Evolutionary conservation across 352 stramenopile species (phyloP).

Genomic region (Thalassiosira mediterranea): DNA sequence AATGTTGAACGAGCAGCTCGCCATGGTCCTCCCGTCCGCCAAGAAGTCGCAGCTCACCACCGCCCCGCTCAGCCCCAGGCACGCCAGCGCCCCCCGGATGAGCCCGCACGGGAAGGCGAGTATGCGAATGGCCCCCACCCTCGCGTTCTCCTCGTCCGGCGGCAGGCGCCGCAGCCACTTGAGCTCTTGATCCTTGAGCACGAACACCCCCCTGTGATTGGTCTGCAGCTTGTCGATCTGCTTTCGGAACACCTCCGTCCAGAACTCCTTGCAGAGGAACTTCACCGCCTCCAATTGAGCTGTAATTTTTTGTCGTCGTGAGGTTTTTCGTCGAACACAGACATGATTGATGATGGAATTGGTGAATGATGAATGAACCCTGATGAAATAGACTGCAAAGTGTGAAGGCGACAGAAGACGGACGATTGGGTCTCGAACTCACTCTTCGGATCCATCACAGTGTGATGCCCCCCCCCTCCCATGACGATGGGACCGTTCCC

Average conservation of each 20-base stretch:
- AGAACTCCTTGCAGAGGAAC: slow-evolving; percentile 98
- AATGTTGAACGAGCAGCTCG: slow-evolving; percentile 88
- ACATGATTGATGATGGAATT: no score
- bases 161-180: slow-evolving; percentile 87
- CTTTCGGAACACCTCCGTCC: slow-evolving; percentile 96
- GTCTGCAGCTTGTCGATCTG: slow-evolving; percentile 98
- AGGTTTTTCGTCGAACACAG: no score
- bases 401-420: no score
- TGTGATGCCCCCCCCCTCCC: slow-evolving; percentile 44
- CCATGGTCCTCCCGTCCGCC: slow-evolving; percentile 91
- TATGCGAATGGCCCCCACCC: slow-evolving; percentile 87
- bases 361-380: no score
- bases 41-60: slow-evolving; percentile 91
- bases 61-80: slow-evolving; percentile 90
- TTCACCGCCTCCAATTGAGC: slow-evolving; percentile 94
- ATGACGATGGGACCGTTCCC: slow-evolving; percentile 44
- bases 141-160: slow-evolving; percentile 87
- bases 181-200: slow-evolving; percentile 95
- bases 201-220: slow-evolving; percentile 93
- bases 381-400: no score
- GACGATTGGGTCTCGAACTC: no score
- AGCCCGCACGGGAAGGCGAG: slow-evolving; percentile 94
- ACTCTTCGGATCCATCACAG: slow-evolving; percentile 53
- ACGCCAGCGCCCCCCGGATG: slow-evolving; percentile 92
- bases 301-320: slow-evolving; percentile 7